These are phyloP conservation scores for Brassica hybrid DNA, from an alignment of 441 rosid genomes.

Conservation along the genomic window DNA sequence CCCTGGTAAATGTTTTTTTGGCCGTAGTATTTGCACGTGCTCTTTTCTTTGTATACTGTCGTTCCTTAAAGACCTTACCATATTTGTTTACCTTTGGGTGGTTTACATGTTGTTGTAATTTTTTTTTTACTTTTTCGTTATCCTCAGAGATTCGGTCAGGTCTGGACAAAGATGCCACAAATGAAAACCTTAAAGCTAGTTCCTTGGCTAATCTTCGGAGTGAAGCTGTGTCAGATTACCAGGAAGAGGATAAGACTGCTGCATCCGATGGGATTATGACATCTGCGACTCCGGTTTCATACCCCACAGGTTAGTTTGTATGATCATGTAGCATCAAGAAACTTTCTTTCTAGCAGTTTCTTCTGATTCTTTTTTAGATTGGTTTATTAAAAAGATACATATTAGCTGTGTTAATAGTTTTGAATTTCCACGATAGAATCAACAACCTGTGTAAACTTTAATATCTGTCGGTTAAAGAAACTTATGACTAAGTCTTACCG, in stretches of 20 bases:
- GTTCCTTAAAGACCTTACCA: conserved; percentile 2
- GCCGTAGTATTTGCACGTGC: conserved; percentile 4
- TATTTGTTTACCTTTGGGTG: conserved; percentile 11
- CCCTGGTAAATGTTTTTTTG: conserved; percentile 55
- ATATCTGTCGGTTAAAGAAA: background rate
- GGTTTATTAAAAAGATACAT: background rate
- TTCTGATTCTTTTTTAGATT: background rate
- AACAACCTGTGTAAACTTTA: background rate
- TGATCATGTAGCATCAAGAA: conserved; percentile 13
- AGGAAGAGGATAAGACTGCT: background rate
- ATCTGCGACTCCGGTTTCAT: conserved; percentile 26
- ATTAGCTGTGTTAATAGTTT: conserved; percentile 3
- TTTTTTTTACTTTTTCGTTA: conserved; percentile 7
- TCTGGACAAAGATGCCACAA: conserved; percentile 14
- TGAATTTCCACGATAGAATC: background rate
- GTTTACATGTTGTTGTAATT: conserved; percentile 8
- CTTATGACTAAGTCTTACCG: conserved; percentile 12
- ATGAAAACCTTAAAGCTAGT: conserved; percentile 20
- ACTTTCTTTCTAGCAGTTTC: background rate
- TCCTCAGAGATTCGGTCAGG: conserved; percentile 28
- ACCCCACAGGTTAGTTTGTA: conserved; percentile 34
- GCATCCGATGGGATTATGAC: conserved; percentile 14
- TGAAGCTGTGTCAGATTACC: too few species aligned
- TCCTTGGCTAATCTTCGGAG: conserved; percentile 20
- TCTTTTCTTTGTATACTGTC: conserved; percentile 20